Base-by-base conservation (phyloP, 768 basidiomycete species). In the Boletellus sp. region DNA sequence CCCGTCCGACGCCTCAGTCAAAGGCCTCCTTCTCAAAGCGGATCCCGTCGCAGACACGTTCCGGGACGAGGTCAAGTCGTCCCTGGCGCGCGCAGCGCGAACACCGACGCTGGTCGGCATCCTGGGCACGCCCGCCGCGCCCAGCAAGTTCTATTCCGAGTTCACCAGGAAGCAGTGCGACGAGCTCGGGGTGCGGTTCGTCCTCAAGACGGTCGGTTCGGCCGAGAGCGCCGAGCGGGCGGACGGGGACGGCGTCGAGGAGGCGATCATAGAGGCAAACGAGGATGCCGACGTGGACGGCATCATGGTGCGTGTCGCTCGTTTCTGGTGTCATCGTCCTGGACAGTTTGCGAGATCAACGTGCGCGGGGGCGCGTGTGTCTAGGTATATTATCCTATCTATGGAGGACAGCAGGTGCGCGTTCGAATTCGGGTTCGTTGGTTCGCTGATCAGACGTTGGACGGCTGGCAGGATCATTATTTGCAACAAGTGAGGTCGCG, bases 371-470 rank as follows among this genome's bases (percentile, higher is more conserved):
- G n/a, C 28, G 28, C 7, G 28, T 28, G 28, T 11, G 28, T 36
- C 15, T 49, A 93, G 91, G 90, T 94, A 11, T 96, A 97, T 70
- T 99, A 91, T 70, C 96, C 96, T 2, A 95, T 97, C 56, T 96
- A 90, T 61, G 95, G 95, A 20, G 81, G 76, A 32, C 84, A 83
- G 53, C 91, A 92, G 82, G 90, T 90, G 59, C 53, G 83, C n/a
- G n/a, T n/a, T 50, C 51, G 22, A 15, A 32, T 20, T 19, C 26
- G 13, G 36, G 2, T 17, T 15, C 19, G 6, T 6, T 31, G 11
- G 3, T 38, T 17, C 31, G 45, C 53, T 37, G 33, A 13, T 37
- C 45, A 58, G 37, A 59, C 28, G 17, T 31, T 15, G 34, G 16
- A 32, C 2, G 40, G 47, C 17, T 13, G 9, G 0, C 9, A 97